phyloP scores from a whole-genome alignment of 1,284 basidiomycete species.

The Takashimella tepidaria region DNA sequence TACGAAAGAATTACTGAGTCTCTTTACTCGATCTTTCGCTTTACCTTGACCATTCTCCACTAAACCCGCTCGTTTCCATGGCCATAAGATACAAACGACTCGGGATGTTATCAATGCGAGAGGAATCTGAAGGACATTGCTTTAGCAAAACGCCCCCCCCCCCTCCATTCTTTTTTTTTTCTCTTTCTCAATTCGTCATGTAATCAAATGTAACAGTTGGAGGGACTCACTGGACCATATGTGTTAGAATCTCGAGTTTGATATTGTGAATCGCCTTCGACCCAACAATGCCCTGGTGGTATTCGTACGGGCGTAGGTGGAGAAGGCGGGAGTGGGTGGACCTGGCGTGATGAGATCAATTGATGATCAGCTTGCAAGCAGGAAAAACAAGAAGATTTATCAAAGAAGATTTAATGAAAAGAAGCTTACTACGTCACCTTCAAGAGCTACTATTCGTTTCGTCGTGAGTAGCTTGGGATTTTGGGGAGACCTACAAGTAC shows the following conservation, averaged over 20 bases:
- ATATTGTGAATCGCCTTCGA: conserved; percentile 54
- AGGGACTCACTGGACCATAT: conserved; percentile 51
- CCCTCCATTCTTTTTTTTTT: too few relatives aligned
- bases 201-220: not conserved
- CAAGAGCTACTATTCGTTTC: conserved; percentile 53
- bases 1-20: conserved; percentile 7
- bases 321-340: conserved; percentile 44
- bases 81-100: conserved; percentile 50
- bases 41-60: conserved; percentile 29
- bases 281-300: conserved; percentile 51
- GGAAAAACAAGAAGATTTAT: not conserved
- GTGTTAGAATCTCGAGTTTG: conserved; percentile 51
- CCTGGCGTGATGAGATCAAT: conserved; percentile 18
- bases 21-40: conserved; percentile 29
- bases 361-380: not conserved
- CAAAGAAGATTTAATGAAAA: not conserved
- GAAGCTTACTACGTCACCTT: conserved; percentile 50
- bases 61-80: conserved; percentile 31
- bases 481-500: conserved; percentile 51
- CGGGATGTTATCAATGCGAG: conserved; percentile 48
- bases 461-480: conserved; percentile 51
- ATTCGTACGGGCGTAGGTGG: conserved; percentile 42
- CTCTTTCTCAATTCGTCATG: too few relatives aligned
- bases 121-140: conserved; percentile 43
- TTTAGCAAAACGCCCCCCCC: too few relatives aligned